Percentiles rank a stretch among this genome's conserved stretches.
These are phyloP conservation scores for Trametes polyzona DNA, from an alignment of 1,284 basidiomycete genomes.

Conservation along the genomic window DNA sequence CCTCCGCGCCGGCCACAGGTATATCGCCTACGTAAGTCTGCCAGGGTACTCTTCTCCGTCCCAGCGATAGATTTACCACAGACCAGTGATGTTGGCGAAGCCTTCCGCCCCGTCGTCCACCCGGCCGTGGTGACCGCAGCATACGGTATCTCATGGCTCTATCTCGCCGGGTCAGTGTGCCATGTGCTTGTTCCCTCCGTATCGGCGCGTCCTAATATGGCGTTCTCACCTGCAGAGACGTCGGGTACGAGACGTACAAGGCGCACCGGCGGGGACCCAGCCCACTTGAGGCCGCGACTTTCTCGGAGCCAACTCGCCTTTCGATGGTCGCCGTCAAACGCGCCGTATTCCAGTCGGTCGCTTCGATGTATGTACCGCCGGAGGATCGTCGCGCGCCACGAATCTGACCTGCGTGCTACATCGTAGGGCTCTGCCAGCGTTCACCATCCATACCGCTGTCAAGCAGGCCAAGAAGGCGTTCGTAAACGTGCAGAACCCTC, in stretches of 20 bases:
- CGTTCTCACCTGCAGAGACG: slow-evolving; percentile 63
- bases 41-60: slow-evolving; percentile 13
- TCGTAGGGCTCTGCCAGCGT: slow-evolving; percentile 71
- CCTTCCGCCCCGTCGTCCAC: slow-evolving; percentile 86
- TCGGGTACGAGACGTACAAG: slow-evolving; percentile 92
- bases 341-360: slow-evolving; percentile 86
- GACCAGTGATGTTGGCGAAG: slow-evolving; percentile 92
- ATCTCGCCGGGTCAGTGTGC: slow-evolving; percentile 57
- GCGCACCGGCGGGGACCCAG: slow-evolving; percentile 75
- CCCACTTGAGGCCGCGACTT: slow-evolving; percentile 73
- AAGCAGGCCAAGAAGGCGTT: slow-evolving; percentile 80
- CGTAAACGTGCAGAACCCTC: slow-evolving; percentile 61
- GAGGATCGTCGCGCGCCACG: slow-evolving; percentile 13
- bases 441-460: slow-evolving; percentile 88
- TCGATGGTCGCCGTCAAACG: slow-evolving; percentile 76
- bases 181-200: slow-evolving; percentile 8
- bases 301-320: slow-evolving; percentile 77
- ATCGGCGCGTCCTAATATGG: slow-evolving; percentile 11
- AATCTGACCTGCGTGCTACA: not conserved
- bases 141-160: slow-evolving; percentile 89
- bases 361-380: slow-evolving; percentile 70
- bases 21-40: slow-evolving; percentile 77
- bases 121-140: slow-evolving; percentile 81
- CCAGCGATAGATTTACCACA: slow-evolving; percentile 40
- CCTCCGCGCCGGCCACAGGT: slow-evolving; percentile 73